Evolutionary conservation across 352 stramenopile species (phyloP), one percentile per base, ranked within the genome.

Genomic region (Pythium monospermum): DNA sequence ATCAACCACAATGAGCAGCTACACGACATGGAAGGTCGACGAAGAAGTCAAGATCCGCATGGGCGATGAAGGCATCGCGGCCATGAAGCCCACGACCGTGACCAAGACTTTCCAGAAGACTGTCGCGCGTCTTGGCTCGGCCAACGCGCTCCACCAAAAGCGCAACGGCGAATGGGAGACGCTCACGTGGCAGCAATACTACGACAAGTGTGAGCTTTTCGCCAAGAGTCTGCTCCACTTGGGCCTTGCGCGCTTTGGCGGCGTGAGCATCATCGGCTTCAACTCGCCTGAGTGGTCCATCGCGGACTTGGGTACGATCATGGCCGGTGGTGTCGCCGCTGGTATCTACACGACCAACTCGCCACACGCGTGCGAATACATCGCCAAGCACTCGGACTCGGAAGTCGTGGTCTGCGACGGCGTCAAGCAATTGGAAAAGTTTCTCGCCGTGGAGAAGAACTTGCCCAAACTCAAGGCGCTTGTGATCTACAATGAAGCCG

Each of bases 321-420:
- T 97, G 33, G 94, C 94, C 1, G 93, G 92, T 22, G 85, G 76
- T 27, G 78, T 98, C 25, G 81, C 87, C 1, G 91, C 89, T 23
- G 96, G 96, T 25, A 98, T 99, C 58, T 99, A 98, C 79, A 96
- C 94, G 39, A 98, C 94, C 38, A 98, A 98, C 73, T 83, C 61
- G 26, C 69, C 83, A n/a, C 68, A 86, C 30, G 82, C 91, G 6
- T 98, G 91, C 57, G 66, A 96, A 58, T 98, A 90, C 71, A 96
- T 98, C 54, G 76, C 82, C 35, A 85, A 97, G 58, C 91, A 98
- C 80, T 97, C 86, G 42, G 71, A 97, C 57, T 87, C 91, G 16
- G 76, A 71, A 35, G 80, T 98, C 30, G 89, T 98, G 18, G 89
- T 98, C 6, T 95, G 91, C 41, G 91, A 98, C 41, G 88, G 83